Base-by-base conservation (phyloP, 768 basidiomycete species). In the Leccinum sublutescens region DNA sequence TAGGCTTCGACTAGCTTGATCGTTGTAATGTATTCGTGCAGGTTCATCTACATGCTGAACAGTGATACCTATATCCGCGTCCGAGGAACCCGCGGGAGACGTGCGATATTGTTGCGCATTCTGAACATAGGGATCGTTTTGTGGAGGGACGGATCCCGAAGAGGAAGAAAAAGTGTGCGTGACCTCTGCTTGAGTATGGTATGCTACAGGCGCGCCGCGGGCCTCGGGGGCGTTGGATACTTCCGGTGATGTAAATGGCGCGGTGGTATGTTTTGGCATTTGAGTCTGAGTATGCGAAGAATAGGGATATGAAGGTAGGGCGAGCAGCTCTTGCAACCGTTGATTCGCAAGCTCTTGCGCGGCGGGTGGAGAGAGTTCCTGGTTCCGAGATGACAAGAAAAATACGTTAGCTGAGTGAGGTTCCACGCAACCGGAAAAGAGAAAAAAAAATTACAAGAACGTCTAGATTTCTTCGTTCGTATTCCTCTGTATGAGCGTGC, bases 251-350 rank as follows among this genome's bases (percentile, higher is more conserved):
- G 55, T 19, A 48, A 45, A 5, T 34, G 59, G 54, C 3, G 27
- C n/a, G 9, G 50, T 29, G 7, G 19, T 0, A 36, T 51, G 60
- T 19, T 57, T 62, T 11, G 19, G 55, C 33, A 52, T 23, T 14
- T 55, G 61, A 45, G 8, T 50, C n/a, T 59, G 57, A 3, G 50
- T 38, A 1, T 34, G 11, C 47, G 43, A 21, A 58, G 27, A 25
- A 31, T 53, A 29, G 4, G 59, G 0, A 43, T 66, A 52, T 7
- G 66, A 36, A 2, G 25, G 5, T 5, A 63, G 33, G 1, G 68
- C 64, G 19, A 71, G 68, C 21, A 71, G 27, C n/a, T 71, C 62
- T 34, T 70, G 70, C 3, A 71, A 31, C 0, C 70, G 70, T 52
- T 63, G 68, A 17, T 53, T 68, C 9, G 63, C 48, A 7, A 71